Percentiles rank a stretch among this genome's conserved stretches.
These are phyloP conservation scores for Iris macrosiphon DNA, from an alignment of 106 monocot genomes.

Conservation along the genomic window DNA sequence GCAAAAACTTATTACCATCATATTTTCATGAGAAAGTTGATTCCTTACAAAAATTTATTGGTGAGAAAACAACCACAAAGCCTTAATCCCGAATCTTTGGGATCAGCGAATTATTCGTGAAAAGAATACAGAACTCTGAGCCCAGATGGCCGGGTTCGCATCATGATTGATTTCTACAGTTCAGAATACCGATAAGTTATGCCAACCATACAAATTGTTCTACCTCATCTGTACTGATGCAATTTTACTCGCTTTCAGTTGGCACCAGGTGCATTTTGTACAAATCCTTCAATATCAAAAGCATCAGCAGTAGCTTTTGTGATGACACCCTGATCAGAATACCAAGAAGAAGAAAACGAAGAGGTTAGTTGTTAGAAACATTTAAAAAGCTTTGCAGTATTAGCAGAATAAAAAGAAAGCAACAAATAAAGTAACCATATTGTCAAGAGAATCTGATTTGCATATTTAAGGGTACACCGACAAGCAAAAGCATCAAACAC, in stretches of 20 bases:
- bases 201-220: too few relatives aligned
- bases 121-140: too few relatives aligned
- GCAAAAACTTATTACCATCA: too few relatives aligned
- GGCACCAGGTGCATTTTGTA: conserved; percentile 19
- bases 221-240: too few relatives aligned
- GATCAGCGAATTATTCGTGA: too few relatives aligned
- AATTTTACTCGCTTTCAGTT: conserved; percentile 1
- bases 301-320: conserved; percentile 33
- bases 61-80: too few relatives aligned
- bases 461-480: background rate
- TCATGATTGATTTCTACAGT: too few relatives aligned
- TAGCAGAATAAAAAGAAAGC: background rate
- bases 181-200: too few relatives aligned
- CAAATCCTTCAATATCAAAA: conserved; percentile 60
- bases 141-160: too few relatives aligned
- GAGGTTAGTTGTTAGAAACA: background rate
- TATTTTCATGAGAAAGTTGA: too few relatives aligned
- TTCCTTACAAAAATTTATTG: too few relatives aligned
- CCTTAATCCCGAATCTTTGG: too few relatives aligned
- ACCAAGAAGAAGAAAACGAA: background rate
- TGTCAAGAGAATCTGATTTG: background rate
- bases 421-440: background rate
- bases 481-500: background rate
- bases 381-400: background rate
- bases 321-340: conserved; percentile 69